phyloP scores from a whole-genome alignment of 139 green algal genomes.

The Zygnema circumcarinatum region DNA sequence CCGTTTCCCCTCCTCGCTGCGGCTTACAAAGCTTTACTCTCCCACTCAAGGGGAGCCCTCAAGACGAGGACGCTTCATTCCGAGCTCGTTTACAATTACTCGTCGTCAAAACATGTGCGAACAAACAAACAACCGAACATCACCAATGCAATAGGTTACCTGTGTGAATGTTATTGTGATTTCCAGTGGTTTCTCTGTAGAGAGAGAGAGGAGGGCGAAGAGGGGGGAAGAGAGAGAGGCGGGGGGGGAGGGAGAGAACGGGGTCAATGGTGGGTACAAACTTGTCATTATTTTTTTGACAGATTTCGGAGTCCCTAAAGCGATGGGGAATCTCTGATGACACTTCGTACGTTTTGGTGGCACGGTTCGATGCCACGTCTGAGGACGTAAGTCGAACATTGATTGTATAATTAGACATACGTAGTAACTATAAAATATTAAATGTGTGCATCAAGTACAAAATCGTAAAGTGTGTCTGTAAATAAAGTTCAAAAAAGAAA shows the following conservation, averaged over 20 bases:
- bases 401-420: neutral
- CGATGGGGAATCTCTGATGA: constrained; percentile 16
- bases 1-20: constrained; percentile 41
- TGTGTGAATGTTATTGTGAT: too few species aligned
- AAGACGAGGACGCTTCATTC: constrained; percentile 41
- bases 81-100: constrained; percentile 51
- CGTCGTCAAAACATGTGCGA: constrained; percentile 49
- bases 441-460: neutral
- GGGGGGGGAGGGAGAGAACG: too few species aligned
- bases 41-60: neutral
- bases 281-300: neutral
- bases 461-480: neutral
- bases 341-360: constrained; percentile 24
- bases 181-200: neutral
- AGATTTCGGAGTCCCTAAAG: constrained; percentile 39
- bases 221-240: neutral
- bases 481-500: neutral
- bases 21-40: constrained; percentile 38
- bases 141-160: too few species aligned
- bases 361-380: neutral
- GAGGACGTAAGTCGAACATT: constrained; percentile 21
- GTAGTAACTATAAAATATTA: neutral
- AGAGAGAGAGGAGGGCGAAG: neutral
- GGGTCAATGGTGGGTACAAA: too few species aligned
- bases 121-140: too few species aligned